Evolutionary conservation across 768 basidiomycete species (phyloP), one percentile per base, ranked within the genome.

Genomic region (Amanita inopinata): DNA sequence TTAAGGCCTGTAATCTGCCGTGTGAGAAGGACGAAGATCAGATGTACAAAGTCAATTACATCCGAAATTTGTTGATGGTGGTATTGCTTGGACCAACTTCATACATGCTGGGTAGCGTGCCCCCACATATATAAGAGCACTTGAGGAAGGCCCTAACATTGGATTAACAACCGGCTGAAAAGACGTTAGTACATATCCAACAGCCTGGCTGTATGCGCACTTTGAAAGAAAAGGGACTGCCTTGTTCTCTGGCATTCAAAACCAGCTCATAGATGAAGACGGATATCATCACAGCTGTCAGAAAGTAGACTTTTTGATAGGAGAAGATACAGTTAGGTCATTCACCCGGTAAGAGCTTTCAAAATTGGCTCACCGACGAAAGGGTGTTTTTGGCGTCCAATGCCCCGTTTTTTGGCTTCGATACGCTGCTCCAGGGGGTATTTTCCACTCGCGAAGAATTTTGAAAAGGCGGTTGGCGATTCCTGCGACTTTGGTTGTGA

Each of bases 31-130:
- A 23, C 19, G 22, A 10, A n/a, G 28, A 12, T 14, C 17, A 8
- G 12, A 24, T 20, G 27, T 5, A 17, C 12, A 34, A 19, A 14
- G 33, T 19, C 12, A 59, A 74, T 43, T 51, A 85, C 85, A 88
- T 41, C 74, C 70, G 34, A 87, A 62, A 12, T 57, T 56, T 0
- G 72, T 73, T 2, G 73, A 70, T 11, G 68, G 65, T 31, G 79
- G 71, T 8, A 88, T 60, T 7, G 61, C 69, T 22, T 61, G 50
- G 5, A 91, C 78, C 4, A 59, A 51, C 56, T 90, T 92, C 86
- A 93, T 93, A 52, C 91, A 94, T 0, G 92, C 85, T 10, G 88
- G 86, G 56, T 92, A 96, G 19, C 94, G 84, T 17, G 94, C 91
- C 2, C 93, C 93, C 38, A 89, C 65, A 52, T 83, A 76, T 46